Base-by-base conservation (phyloP, 2,329 filamentous ascomycete species). In the Macrophomina pseudophaseolina region DNA sequence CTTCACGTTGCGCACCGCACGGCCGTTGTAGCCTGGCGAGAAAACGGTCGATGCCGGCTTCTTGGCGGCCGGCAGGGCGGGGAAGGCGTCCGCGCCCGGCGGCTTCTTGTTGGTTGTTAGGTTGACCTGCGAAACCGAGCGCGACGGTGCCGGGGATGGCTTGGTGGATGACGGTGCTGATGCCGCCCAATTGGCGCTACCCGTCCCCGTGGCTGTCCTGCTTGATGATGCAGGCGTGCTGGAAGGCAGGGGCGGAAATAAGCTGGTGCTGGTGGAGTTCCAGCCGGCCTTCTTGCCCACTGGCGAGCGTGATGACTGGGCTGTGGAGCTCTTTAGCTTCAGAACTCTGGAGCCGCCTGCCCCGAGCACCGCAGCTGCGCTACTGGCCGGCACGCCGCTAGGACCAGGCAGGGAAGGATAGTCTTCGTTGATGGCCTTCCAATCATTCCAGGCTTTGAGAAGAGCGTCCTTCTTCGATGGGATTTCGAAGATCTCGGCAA, bases 401-500 rank as follows among this genome's bases (percentile, higher is more conserved):
- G 92, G 85, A 0, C 91, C 90, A 1, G 94, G 94, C 0, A 98
- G 83, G 1, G 91, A 92, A 0, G 94, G 94, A 72, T 97, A 98
- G 76, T 97, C 94, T 78, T 97, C 94, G 71, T 97, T 96, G 80
- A 97, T 95, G 44, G 93, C 93, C 54, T 92, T 92, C 92, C 94
- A 97, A 79, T 97, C 92, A 72, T 93, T 92, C 93, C 94, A 97
- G 1, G 94, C 92, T 72, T 90, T 90, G 32, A 93, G 86, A 3
- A 99, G 81, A 0, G 83, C 84, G 63, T 90, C 89, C 1, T 88
- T 88, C 75, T 97, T 97, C 18, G 78, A 76, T 59, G 90, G 85
- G 71, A 96, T 90, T 72, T 99, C 94, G 72, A 95, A 98, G 11
- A 99, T 88, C 63, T 98, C 94, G 5, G 94, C 91, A 3, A 97